Evolutionary conservation across 2,329 filamentous ascomycete species (phyloP), one percentile per base, ranked within the genome.

Genomic region (Neofusicoccum umdonicola): DNA sequence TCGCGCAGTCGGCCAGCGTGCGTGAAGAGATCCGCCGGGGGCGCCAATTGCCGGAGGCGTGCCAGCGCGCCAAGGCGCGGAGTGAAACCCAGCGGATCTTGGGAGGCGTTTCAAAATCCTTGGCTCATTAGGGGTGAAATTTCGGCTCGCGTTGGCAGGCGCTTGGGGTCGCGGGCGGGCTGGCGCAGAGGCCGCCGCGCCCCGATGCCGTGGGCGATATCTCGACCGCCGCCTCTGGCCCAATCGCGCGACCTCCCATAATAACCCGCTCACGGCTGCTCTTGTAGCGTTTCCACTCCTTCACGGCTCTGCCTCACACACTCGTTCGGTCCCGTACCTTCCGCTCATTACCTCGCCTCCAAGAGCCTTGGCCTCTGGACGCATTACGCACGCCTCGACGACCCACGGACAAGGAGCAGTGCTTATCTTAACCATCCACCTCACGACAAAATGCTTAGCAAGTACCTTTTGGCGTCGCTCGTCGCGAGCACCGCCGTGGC

Each of bases 401-500:
- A 34, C 54, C 27, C 47, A 50, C 35, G 22, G 22, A 39, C 61
- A 63, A 22, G 31, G n/a, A 62, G 35, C 50, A 50, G 35, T 34
- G 60, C 60, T 62, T 62, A 51, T 41, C 61, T 41, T 42, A 44
- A 35, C 35, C 60, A 19, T n/a, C 37, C 41, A 6, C 39, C 17
- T 48, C n/a, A 62, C 58, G 47, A 34, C 61, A 41, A 9, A 42
- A 64, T 64, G 62, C 62, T 57, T 17, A 37, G 12, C 51, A 48
- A 58, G 35, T 64, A 64, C 51, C n/a, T 64, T 48, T 34, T 64
- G 51, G 44, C 50, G n/a, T 47, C 62, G n/a, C 51, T 64, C 42
- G 41, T 77, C 62, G 74, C 81, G 45, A 75, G 79, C 69, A 75
- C 83, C 68, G 81, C 79, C 44, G 71, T 78, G 19, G 85, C 85